Percentiles rank a stretch among this genome's conserved stretches.
phyloP scores from a whole-genome alignment of 345 rosid genomes.

The Salix dunnii region DNA sequence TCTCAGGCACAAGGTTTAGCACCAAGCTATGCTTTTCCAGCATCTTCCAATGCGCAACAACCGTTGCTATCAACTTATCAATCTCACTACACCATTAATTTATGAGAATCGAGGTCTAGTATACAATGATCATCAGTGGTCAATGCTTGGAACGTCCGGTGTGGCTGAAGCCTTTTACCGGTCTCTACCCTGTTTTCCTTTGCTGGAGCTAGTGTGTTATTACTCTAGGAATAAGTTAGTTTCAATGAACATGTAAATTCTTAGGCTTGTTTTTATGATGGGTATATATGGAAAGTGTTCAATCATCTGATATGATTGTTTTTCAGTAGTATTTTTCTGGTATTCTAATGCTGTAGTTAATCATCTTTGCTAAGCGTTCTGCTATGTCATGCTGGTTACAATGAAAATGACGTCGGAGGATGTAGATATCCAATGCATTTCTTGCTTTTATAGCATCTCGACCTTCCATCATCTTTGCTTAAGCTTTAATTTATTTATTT shows the following conservation, averaged over 20 bases:
- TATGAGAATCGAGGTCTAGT: not conserved
- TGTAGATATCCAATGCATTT: not conserved
- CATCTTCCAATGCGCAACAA: not conserved
- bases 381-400: not conserved
- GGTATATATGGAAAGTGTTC: not conserved
- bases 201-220: not conserved
- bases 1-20: not conserved
- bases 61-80: not conserved
- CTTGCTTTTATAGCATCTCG: too few species aligned
- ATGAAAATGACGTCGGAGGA: not conserved
- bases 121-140: not conserved
- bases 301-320: not conserved
- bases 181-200: not conserved
- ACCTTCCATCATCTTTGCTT: too few species aligned
- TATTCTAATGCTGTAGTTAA: not conserved
- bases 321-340: not conserved
- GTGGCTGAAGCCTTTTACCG: not conserved
- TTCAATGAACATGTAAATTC: too few species aligned
- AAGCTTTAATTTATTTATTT: too few species aligned
- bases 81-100: not conserved
- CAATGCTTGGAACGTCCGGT: not conserved
- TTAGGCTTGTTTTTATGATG: not conserved
- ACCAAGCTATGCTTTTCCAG: not conserved
- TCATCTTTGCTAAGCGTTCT: not conserved
- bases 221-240: not conserved